Conservation (phyloP, 352 stramenopile genomes). For the Globisporangium recalcitrans region DNA sequence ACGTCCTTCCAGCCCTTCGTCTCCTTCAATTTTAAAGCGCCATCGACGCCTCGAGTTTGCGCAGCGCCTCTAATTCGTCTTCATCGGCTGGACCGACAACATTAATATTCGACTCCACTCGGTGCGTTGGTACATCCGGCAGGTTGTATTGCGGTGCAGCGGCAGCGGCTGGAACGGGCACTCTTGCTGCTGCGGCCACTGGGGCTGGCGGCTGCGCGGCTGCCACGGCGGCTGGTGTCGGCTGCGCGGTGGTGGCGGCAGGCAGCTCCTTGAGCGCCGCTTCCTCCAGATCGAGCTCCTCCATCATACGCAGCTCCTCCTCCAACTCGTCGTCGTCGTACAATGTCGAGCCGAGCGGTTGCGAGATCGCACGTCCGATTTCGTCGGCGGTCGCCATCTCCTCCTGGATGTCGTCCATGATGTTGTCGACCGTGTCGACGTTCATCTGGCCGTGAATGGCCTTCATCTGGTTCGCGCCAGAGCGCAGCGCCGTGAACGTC, state of each 20-base stretch:
- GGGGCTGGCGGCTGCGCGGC: conserved; percentile 15
- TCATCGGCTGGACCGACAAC: conserved; percentile 67
- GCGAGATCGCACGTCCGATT: conserved; percentile 91
- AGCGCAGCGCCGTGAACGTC: conserved; percentile 94
- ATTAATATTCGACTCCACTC: conserved; percentile 71
- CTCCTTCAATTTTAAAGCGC: conserved; percentile 68
- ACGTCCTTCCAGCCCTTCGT: background rate
- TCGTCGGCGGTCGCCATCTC: conserved; percentile 95
- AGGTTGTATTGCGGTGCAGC: conserved; percentile 52
- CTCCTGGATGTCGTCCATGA: conserved; percentile 98
- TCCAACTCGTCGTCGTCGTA: conserved; percentile 94
- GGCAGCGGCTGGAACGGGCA: conserved; percentile 16
- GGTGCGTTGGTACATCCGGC: conserved; percentile 72
- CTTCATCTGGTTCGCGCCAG: conserved; percentile 92
- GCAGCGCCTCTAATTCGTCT: conserved; percentile 80
- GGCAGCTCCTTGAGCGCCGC: conserved; percentile 52
- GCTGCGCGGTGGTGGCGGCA: conserved; percentile 17
- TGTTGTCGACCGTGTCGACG: conserved; percentile 96
- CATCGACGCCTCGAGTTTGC: conserved; percentile 85
- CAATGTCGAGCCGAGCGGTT: conserved; percentile 90
- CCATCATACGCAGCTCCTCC: conserved; percentile 91
- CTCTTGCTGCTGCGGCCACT: conserved; percentile 17
- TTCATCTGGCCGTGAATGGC: conserved; percentile 94
- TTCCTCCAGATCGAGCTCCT: conserved; percentile 90
- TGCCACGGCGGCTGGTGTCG: conserved; percentile 19